A percentile compares a stretch with the other conserved stretches of the same genome.
Evolutionary conservation across 305 asterid genomes (phyloP).

Genomic region (Solanum hybrid): DNA sequence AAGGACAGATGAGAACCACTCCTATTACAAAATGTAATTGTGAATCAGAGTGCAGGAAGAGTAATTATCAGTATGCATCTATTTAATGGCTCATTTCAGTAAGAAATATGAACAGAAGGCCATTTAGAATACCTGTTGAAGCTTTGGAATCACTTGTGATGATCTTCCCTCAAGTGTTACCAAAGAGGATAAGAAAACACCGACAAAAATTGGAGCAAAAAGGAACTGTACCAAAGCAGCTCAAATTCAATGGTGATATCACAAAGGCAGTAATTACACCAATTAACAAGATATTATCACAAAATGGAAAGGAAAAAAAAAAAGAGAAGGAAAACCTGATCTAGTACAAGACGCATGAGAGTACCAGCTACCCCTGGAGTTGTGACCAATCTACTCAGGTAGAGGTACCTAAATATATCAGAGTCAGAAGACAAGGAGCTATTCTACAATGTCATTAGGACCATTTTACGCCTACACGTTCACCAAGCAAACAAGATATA

Average conservation of each 20-base stretch:
- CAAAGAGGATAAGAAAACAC: constrained; percentile 58
- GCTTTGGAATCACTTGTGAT: constrained; percentile 74
- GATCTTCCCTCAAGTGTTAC: constrained; percentile 84
- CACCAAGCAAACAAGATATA: neutral
- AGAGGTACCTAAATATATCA: constrained; percentile 51
- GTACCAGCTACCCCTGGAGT: constrained; percentile 71
- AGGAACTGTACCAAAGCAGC: constrained; percentile 44
- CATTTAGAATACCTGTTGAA: constrained; percentile 50
- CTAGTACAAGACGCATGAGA: constrained; percentile 61
- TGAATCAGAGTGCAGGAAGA: neutral
- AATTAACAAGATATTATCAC: neutral
- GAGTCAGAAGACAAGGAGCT: neutral
- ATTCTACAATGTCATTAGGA: neutral
- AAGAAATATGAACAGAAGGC: neutral
- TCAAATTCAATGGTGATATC: constrained; percentile 1
- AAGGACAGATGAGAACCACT: constrained; percentile 82
- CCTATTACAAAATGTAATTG: constrained; percentile 28
- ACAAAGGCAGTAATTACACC: neutral
- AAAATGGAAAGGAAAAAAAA: neutral
- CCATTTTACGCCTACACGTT: neutral
- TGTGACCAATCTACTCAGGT: constrained; percentile 72
- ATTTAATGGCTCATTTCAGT: neutral
- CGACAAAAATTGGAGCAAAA: constrained; percentile 76
- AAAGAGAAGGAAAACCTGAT: constrained; percentile 50
- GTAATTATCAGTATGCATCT: neutral